Base-by-base conservation (phyloP, 148 eudicot genomes). In the Camellia sinensis region DNA sequence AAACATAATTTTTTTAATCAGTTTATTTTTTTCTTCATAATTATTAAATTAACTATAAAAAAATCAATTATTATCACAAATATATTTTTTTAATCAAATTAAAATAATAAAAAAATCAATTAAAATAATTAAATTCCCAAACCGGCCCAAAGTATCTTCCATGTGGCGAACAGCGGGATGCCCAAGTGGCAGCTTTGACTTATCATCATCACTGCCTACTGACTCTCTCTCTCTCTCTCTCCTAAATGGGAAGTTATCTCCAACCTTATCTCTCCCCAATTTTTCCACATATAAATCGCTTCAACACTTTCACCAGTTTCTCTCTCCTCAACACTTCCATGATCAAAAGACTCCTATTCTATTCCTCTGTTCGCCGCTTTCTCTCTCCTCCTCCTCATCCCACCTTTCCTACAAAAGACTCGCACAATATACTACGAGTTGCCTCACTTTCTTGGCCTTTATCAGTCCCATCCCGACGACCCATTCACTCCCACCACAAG, bases 291-390 rank as follows among this genome's bases (percentile, higher is more conserved):
- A 29, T 77, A 65, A 43, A 77, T 17, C 19, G 29, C 22, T 40
- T 52, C 53, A 40, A 14, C 65, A 9, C 29, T 15, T 57, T 19
- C 14, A 22, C n/a, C 15, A 48, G 1, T 17, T 15, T 41, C 8
- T 7, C 5, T 17, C 11, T 17, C 44, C 68, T 69, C 40, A 15
- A 56, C 70, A 43, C 14, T 66, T 73, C 77, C 75, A 81, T 78
- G 79, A 80, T 87, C 62, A 83, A 60, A 45, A 75, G 70, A 14
- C 69, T 85, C 67, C 80, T 80, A 14, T 12, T 48, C 80, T 76
- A 78, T n/a, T 65, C 80, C 68, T 81, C 87, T 54, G 50, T 85
- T 65, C 85, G 85, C 75, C 83, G 63, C 79, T 66, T 80, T 52
- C 46, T 66, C 15, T 15, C 75, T 37, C 61, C 13, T 12, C 22